Base-by-base conservation (phyloP, 306 rosid genomes). In the Ceratonia siliqua region DNA sequence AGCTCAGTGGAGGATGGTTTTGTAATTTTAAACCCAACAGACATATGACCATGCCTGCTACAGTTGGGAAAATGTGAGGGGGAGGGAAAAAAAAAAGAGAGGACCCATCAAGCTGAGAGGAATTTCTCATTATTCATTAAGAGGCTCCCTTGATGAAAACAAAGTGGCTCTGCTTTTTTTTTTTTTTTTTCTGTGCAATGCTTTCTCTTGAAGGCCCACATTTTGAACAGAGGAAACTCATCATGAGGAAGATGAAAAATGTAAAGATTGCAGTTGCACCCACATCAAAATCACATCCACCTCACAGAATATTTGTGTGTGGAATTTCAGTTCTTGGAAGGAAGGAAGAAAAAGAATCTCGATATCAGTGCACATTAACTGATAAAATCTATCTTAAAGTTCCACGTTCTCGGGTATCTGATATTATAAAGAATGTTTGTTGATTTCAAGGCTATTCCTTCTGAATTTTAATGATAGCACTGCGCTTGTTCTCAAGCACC, bases 11-110 rank as follows among this genome's bases (percentile, higher is more conserved):
- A 70, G 90, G 95, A 75, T 49, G 78, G 10, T 74, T 21, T 4
- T 32, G 87, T 86, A 82, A 78, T 78, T 89, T 87, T 77, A 50
- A 22, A 68, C 88, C 87, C 87, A 86, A 82, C 89, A 87, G 63
- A 82, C 89, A 78, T 62, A 78, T 82, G 89, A 84, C 71, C 78
- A 76, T 86, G 93, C 81, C 83, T 82, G 88, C 59, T 82, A 75
- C 84, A 68, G 80, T 64, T 30, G 72, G 59, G 83, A 77, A 84
- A 81, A 74, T 25, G 68, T 69, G 76, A 77, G 74, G 73, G 58
- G 48, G 72, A 14, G 78, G 67, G 22, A 39, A 80, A 72, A 79
- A 33, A 54, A 75, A 68, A 68, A 55, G 70, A 62, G 62, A 75
- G 85, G 89, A 71, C 89, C 94, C 89, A 82, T 81, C 57, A 36